phyloP scores from a whole-genome alignment of 495 filamentous ascomycete species.

The Penicillium coprophilum region DNA sequence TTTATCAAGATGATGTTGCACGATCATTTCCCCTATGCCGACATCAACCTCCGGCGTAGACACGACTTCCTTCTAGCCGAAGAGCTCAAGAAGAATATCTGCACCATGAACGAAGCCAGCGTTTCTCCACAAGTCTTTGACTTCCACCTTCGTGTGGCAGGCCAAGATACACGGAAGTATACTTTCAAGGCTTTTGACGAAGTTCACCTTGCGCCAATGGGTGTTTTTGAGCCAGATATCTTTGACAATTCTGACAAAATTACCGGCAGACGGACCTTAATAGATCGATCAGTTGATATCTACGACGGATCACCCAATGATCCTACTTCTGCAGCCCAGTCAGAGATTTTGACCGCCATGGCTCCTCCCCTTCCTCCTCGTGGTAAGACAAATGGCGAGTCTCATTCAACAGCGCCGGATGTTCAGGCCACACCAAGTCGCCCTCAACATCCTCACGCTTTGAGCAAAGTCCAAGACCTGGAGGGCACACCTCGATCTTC shows the following conservation, averaged over 20 bases:
- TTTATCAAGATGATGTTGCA: constrained; percentile 97
- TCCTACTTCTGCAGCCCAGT: constrained; percentile 80
- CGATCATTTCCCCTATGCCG: constrained; percentile 88
- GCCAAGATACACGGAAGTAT: constrained; percentile 87
- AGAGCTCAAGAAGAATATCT: constrained; percentile 87
- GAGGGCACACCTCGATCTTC: constrained; percentile 80
- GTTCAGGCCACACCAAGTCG: constrained; percentile 44
- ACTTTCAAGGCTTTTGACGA: constrained; percentile 95
- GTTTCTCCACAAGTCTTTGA: constrained; percentile 78
- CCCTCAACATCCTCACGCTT: constrained; percentile 40
- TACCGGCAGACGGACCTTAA: constrained; percentile 68
- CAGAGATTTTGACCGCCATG: constrained; percentile 67
- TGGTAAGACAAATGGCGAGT: constrained; percentile 35
- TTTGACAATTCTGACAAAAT: constrained; percentile 83
- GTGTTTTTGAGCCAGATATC: constrained; percentile 80
- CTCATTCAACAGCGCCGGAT: constrained; percentile 26
- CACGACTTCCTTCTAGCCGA: constrained; percentile 94
- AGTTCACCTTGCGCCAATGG: constrained; percentile 85
- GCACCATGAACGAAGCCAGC: constrained; percentile 80
- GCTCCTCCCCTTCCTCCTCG: constrained; percentile 55
- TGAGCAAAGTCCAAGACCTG: constrained; percentile 51
- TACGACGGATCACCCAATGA: constrained; percentile 92
- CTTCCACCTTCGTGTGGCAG: constrained; percentile 85
- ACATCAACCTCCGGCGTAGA: constrained; percentile 85
- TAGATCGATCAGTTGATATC: constrained; percentile 83